phyloP scores from a whole-genome alignment of 2,329 filamentous ascomycete genomes.

The Aspergillus clavatus region DNA sequence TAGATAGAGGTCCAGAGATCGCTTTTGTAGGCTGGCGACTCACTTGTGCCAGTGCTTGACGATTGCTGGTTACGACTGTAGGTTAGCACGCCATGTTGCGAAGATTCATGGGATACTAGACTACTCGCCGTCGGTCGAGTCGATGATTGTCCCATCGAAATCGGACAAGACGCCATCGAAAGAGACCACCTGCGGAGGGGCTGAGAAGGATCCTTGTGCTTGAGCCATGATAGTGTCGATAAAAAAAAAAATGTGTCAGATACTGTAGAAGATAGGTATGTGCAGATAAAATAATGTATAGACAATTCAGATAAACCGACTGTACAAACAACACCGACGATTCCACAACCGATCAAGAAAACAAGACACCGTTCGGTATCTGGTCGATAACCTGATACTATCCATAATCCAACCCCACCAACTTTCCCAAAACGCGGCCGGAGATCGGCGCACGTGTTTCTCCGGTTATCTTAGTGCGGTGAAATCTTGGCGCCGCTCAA shows the following conservation, averaged over 20 bases:
- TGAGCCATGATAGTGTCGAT: slow-evolving; percentile 26
- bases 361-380: too few species aligned
- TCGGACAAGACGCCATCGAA: slow-evolving; percentile 45
- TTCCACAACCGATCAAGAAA: not conserved
- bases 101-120: slow-evolving; percentile 10
- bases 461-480: slow-evolving; percentile 34
- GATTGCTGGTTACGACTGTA: slow-evolving; percentile 51
- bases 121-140: slow-evolving; percentile 42
- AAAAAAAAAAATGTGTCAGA: not conserved
- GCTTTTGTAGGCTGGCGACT: slow-evolving; percentile 22
- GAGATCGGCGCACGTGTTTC: slow-evolving; percentile 30
- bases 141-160: slow-evolving; percentile 47
- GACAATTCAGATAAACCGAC: slow-evolving; percentile 1
- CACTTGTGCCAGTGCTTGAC: slow-evolving; percentile 61
- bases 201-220: slow-evolving; percentile 35
- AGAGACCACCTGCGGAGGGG: slow-evolving; percentile 33
- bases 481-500: slow-evolving; percentile 30
- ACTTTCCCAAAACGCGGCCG: slow-evolving; percentile 14
- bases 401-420: not conserved
- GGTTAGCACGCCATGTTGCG: slow-evolving; percentile 46
- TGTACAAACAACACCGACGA: not conserved
- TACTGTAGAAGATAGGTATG: not conserved
- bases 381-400: too few species aligned
- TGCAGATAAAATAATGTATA: too few species aligned
- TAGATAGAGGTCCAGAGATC: not conserved